A percentile compares a stretch with the other conserved stretches of the same genome.
Evolutionary conservation across 768 basidiomycete genomes (phyloP).

Genomic region (Cystobasidium tubakii): DNA sequence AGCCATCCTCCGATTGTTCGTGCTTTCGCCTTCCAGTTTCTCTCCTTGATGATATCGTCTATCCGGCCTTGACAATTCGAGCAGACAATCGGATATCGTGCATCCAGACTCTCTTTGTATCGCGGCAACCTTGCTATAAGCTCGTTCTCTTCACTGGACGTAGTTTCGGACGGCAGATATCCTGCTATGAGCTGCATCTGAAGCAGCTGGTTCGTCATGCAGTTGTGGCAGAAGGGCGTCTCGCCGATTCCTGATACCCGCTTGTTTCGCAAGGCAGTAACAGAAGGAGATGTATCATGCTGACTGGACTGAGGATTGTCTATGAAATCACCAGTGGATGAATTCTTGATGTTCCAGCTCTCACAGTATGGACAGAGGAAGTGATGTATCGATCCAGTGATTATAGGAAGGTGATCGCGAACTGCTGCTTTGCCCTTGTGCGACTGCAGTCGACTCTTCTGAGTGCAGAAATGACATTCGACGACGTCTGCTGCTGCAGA

Average conservation of each 20-base stretch:
- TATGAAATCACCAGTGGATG: conserved; percentile 19
- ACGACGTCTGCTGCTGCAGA: background rate
- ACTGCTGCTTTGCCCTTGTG: conserved; percentile 14
- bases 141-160: conserved; percentile 7
- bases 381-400: conserved; percentile 6
- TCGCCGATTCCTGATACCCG: background rate
- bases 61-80: background rate
- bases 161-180: conserved; percentile 15
- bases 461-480: conserved; percentile 24
- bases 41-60: conserved; percentile 25
- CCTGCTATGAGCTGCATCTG: conserved; percentile 32
- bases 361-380: conserved; percentile 22
- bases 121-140: background rate
- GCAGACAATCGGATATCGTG: conserved; percentile 29
- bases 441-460: background rate
- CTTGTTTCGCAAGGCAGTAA: background rate
- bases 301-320: background rate
- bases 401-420: background rate
- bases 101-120: conserved; percentile 29
- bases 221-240: conserved; percentile 18
- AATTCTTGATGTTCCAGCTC: conserved; percentile 24
- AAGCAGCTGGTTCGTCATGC: conserved; percentile 27
- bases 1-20: conserved; percentile 33
- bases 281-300: background rate
- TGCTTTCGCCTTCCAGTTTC: conserved; percentile 34